Conservation (phyloP, 1,284 basidiomycete genomes). For the Tremellales sp. region DNA sequence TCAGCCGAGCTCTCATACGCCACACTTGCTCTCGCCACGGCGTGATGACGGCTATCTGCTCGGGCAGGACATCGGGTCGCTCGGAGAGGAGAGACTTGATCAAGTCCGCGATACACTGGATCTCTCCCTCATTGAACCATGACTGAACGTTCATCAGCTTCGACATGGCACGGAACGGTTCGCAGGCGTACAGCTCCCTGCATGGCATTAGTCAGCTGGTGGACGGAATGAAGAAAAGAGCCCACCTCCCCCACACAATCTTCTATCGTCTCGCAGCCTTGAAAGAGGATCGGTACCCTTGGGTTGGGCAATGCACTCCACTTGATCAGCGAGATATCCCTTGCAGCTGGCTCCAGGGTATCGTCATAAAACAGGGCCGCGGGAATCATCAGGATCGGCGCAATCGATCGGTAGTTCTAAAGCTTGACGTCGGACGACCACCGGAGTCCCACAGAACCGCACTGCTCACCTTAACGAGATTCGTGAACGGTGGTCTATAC, state of each 20-base stretch:
- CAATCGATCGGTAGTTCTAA: constrained; percentile 47
- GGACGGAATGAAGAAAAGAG: neutral
- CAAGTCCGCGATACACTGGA: constrained; percentile 22
- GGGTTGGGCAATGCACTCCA: constrained; percentile 39
- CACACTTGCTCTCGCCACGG: constrained; percentile 51
- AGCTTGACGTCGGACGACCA: constrained; percentile 1
- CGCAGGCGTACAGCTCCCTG: neutral
- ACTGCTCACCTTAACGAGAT: constrained; percentile 15
- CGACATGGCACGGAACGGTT: neutral
- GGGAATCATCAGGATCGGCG: constrained; percentile 46
- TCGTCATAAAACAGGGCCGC: constrained; percentile 49
- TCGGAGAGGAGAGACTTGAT: constrained; percentile 23
- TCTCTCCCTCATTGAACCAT: constrained; percentile 32
- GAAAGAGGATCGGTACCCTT: constrained; percentile 41
- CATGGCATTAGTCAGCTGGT: neutral
- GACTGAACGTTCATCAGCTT: constrained; percentile 12
- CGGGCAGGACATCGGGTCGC: constrained; percentile 15
- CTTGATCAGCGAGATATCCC: constrained; percentile 22
- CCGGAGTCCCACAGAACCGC: neutral
- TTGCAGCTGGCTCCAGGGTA: constrained; percentile 36
- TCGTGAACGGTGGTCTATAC: constrained; percentile 12
- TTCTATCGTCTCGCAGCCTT: constrained; percentile 36
- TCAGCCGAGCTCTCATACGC: constrained; percentile 43
- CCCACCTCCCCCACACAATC: constrained; percentile 45
- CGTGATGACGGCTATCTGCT: constrained; percentile 46